Percentiles rank a stretch among this genome's conserved stretches.
phyloP scores from a whole-genome alignment of 1,284 basidiomycete species.

The Cutaneotrichosporon mucoides region DNA sequence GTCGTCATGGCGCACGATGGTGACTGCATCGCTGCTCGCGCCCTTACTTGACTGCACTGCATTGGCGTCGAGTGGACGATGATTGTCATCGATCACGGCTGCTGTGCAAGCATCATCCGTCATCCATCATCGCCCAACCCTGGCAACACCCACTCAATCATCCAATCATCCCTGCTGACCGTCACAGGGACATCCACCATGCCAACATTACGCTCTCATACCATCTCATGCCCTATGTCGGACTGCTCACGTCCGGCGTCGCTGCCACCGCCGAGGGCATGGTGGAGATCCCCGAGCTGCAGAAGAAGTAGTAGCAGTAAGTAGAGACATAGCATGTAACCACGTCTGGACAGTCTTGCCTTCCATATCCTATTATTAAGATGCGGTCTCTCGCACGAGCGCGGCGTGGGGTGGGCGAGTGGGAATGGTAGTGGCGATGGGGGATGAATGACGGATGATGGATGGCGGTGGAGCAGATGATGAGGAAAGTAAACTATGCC shows the following conservation, averaged over 20 bases:
- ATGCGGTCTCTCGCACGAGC: background rate
- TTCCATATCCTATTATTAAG: background rate
- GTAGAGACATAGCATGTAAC: background rate
- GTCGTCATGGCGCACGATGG: too few relatives aligned
- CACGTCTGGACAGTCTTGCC: constrained; percentile 1
- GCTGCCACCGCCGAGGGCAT: constrained; percentile 41
- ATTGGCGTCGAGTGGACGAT: too few relatives aligned
- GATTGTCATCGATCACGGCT: background rate
- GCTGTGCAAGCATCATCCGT: background rate
- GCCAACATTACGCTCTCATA: constrained; percentile 49
- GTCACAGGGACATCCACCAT: constrained; percentile 32
- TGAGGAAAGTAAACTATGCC: background rate
- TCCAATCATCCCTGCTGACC: constrained; percentile 2
- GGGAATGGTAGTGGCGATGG: too few relatives aligned
- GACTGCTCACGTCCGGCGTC: constrained; percentile 44
- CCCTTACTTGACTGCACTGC: too few relatives aligned
- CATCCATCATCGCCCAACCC: background rate
- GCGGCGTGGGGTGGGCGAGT: background rate
- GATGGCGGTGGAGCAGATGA: background rate
- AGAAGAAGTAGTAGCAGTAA: background rate
- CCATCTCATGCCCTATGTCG: constrained; percentile 51
- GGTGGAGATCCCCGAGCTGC: constrained; percentile 15
- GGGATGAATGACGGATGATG: too few relatives aligned
- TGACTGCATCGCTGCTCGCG: too few relatives aligned
- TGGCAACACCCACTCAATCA: background rate